These are phyloP conservation scores for Corymbia calophylla DNA, from an alignment of 441 rosid species.

Conservation along the genomic window DNA sequence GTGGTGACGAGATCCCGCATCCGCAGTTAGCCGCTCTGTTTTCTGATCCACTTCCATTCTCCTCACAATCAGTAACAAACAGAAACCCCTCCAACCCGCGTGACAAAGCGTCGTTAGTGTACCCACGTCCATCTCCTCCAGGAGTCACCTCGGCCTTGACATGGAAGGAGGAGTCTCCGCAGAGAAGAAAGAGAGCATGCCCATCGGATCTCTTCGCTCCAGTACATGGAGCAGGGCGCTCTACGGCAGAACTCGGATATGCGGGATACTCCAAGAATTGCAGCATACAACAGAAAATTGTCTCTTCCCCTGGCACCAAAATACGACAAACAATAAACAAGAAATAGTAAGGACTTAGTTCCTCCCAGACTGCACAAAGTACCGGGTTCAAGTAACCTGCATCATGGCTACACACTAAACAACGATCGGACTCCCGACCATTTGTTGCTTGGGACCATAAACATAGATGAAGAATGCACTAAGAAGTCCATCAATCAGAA, in stretches of 20 bases:
- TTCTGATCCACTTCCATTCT: neutral
- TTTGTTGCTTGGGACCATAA: neutral
- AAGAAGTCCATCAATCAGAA: neutral
- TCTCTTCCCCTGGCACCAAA: neutral
- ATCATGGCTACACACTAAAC: neutral
- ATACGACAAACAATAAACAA: neutral
- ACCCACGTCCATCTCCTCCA: neutral
- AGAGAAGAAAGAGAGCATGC: neutral
- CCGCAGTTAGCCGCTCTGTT: neutral
- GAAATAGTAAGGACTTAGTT: neutral
- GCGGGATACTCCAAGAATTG: neutral
- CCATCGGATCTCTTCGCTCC: neutral
- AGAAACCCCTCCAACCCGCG: constrained; percentile 2
- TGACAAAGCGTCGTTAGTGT: constrained; percentile 13
- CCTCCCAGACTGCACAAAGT: neutral
- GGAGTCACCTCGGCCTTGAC: constrained; percentile 15
- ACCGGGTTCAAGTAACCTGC: neutral
- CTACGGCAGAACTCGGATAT: neutral
- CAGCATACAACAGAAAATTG: neutral
- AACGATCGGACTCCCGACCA: neutral
- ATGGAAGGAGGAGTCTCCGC: constrained; percentile 13
- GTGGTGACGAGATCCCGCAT: constrained; percentile 12
- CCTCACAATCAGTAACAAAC: neutral
- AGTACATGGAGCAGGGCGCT: neutral
- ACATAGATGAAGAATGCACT: neutral